Conservation (phyloP, 768 basidiomycete species). For the Dacryopinax spathularia region DNA sequence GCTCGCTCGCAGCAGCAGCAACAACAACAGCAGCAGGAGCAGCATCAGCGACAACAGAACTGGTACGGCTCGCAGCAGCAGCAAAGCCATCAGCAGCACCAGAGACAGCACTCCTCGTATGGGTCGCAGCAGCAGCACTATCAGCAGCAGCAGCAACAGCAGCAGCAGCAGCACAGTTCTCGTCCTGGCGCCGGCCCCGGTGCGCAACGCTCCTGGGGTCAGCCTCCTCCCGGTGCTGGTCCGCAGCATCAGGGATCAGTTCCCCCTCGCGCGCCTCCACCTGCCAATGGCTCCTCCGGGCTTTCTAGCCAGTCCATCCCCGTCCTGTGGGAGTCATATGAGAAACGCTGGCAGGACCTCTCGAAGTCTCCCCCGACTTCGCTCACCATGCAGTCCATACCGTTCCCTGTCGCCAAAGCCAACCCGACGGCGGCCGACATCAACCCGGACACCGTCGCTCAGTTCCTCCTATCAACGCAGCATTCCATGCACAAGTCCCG, state of each 20-base stretch:
- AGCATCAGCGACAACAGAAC: neutral
- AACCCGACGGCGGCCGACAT: neutral
- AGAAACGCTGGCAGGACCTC: neutral
- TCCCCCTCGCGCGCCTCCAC: neutral
- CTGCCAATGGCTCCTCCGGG: neutral
- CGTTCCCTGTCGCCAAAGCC: conserved; percentile 2
- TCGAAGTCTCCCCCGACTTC: neutral
- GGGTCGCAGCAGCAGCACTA: neutral
- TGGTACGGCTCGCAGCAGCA: neutral
- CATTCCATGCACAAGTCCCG: conserved; percentile 5
- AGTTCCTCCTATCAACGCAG: conserved; percentile 5
- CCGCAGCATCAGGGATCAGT: neutral
- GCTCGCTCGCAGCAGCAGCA: neutral
- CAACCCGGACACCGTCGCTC: neutral
- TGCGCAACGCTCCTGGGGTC: neutral
- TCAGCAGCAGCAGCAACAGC: neutral
- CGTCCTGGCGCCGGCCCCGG: neutral
- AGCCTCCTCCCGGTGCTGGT: neutral
- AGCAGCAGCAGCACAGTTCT: neutral
- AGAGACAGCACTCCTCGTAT: neutral
- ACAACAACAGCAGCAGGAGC: neutral
- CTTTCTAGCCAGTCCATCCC: neutral
- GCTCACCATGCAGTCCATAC: conserved; percentile 1
- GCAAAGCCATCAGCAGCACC: neutral
- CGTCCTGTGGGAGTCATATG: neutral